Evolutionary conservation across 257 asterid species (phyloP).

Genomic region (Solanum piurae): DNA sequence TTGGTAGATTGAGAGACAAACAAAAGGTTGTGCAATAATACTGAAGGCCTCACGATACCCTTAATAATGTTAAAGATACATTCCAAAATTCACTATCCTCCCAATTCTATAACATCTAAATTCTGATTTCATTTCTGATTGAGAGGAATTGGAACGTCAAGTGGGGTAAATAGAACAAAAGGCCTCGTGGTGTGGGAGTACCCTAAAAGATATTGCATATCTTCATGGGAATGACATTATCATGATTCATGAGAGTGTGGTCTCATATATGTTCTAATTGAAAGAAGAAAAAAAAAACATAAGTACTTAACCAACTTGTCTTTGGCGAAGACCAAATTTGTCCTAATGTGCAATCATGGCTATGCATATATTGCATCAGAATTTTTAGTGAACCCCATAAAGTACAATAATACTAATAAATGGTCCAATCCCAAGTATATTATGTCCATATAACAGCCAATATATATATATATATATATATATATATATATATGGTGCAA

Average conservation of each 20-base stretch:
- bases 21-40: not conserved
- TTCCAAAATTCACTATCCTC: not conserved
- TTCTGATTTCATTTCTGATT: not conserved
- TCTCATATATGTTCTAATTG: not conserved
- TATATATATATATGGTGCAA: too few relatives aligned
- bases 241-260: not conserved
- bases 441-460: not conserved
- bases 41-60: not conserved
- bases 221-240: slow-evolving; percentile 1
- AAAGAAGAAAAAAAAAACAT: not conserved
- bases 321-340: not conserved
- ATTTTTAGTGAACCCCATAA: not conserved
- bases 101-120: not conserved
- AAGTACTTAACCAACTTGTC: not conserved
- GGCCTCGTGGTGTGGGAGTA: not conserved
- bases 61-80: not conserved
- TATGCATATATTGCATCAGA: not conserved
- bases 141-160: not conserved
- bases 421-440: not conserved
- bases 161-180: not conserved
- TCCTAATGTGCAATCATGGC: not conserved
- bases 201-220: slow-evolving; percentile 8
- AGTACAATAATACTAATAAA: not conserved
- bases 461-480: too few relatives aligned
- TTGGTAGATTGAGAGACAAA: too few relatives aligned